phyloP scores from a whole-genome alignment of 1,284 basidiomycete genomes.

The Exobasidium cylindrosporum region DNA sequence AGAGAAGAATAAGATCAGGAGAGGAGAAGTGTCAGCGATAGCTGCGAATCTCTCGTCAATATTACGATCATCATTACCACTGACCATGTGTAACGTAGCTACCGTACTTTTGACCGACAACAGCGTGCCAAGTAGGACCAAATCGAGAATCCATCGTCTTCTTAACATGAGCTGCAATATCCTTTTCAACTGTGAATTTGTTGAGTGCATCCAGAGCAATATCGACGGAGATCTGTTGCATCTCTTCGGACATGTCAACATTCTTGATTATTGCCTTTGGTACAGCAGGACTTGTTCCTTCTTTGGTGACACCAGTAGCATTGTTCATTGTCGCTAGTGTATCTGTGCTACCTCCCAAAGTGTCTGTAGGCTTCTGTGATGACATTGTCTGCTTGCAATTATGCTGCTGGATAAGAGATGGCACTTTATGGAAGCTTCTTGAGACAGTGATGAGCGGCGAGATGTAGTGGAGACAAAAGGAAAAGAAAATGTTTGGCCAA shows the following conservation, averaged over 20 bases:
- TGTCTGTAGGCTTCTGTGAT: not conserved
- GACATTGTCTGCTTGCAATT: not conserved
- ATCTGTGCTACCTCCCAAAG: not conserved
- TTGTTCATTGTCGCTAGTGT: too few species aligned
- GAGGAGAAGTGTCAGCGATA: not conserved
- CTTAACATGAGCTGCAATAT: constrained; percentile 96
- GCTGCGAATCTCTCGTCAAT: too few species aligned
- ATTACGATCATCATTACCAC: constrained; percentile 54
- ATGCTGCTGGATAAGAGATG: too few species aligned
- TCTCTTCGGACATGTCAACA: constrained; percentile 93
- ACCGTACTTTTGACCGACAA: constrained; percentile 89
- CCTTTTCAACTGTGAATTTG: constrained; percentile 87
- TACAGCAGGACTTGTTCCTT: not conserved
- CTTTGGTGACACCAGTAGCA: not conserved
- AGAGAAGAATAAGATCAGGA: not conserved
- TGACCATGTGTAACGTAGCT: constrained; percentile 94
- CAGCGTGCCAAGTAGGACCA: constrained; percentile 93
- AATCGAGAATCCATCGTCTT: constrained; percentile 90
- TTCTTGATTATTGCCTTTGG: constrained; percentile 84
- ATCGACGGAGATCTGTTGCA: constrained; percentile 89
- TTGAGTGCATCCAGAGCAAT: constrained; percentile 79
- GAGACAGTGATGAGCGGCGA: too few species aligned
- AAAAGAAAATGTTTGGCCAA: too few species aligned
- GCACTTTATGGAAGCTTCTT: too few species aligned
- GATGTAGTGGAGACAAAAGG: too few species aligned